phyloP scores from a whole-genome alignment of 2,329 filamentous ascomycete genomes.

The Penicillium sp. region DNA sequence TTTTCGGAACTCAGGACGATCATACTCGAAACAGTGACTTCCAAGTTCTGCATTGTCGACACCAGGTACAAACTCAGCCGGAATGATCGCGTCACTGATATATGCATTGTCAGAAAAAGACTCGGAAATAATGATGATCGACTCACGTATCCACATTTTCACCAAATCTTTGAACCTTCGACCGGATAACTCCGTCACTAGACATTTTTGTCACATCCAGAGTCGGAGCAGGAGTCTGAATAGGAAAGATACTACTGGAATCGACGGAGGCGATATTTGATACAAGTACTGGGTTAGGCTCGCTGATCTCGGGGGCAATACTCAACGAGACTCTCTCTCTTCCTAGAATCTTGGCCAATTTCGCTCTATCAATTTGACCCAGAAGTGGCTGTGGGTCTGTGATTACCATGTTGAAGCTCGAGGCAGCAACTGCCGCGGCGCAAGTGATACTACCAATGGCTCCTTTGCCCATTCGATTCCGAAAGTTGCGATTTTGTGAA shows the following conservation, averaged over 20 bases:
- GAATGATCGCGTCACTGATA: constrained; percentile 6
- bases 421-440: constrained; percentile 47
- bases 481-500: constrained; percentile 48
- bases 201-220: neutral
- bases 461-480: constrained; percentile 32
- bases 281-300: constrained; percentile 36
- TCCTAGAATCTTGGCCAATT: neutral
- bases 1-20: constrained; percentile 41
- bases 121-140: neutral
- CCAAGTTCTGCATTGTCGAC: constrained; percentile 10
- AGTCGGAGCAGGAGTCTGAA: neutral
- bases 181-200: neutral
- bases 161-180: constrained; percentile 7
- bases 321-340: neutral
- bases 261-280: constrained; percentile 26
- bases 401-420: constrained; percentile 45
- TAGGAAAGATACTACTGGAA: neutral
- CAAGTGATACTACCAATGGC: constrained; percentile 35
- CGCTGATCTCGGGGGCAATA: neutral
- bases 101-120: neutral
- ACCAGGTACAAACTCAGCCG: constrained; percentile 10
- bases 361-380: constrained; percentile 27
- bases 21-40: constrained; percentile 29
- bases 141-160: constrained; percentile 11
- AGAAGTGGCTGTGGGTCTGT: constrained; percentile 37